Evolutionary conservation across 1,139 yeast species (phyloP), one percentile per base, ranked within the genome.

Genomic region (Nakaseomyces nivariensis): DNA sequence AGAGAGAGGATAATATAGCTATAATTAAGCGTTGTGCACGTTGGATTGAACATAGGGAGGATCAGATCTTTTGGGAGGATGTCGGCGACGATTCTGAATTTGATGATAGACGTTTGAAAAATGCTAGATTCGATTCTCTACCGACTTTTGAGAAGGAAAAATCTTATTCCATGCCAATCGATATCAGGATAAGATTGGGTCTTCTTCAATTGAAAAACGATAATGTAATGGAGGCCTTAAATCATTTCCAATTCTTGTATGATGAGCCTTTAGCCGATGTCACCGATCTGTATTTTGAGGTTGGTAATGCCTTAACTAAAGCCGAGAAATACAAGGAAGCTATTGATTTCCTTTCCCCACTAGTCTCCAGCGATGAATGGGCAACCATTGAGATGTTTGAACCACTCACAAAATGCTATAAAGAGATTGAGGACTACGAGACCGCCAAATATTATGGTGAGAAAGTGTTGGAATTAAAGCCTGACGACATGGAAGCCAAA

Each of bases 21-120:
- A 74, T 80, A 0, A 76, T 88, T 45, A 85, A 85, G 58, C 70
- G 76, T 36, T 85, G 87, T 10, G 78, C 96, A 0, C 72, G 98
- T 51, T 89, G 96, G 94, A 76, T 90, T 17, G 89, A 85, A 56
- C 74, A 74, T 9, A 75, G 98, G 56, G 77, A 72, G 33, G 71
- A 70, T 26, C 96, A 92, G 65, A 71, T 73, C 0, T 88, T 84
- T 74, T 92, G 98, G 98, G 88, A 86, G 56, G 89, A 83, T 33
- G 68, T 70, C 10, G 72, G 72, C 10, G 82, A 81, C 54, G 98
- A 92, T 65, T 71, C 86, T 0, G 98, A 92, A 65, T 92, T 83
- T 66, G 94, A 85, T 63, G 78, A 75, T 43, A 74, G 90, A 60
- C 71, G 95, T 53, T 70, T 77, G 33, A 73, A 72, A 27, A 71